Conservation (phyloP, 352 stramenopile species). For the Phytophthora hybrid region DNA sequence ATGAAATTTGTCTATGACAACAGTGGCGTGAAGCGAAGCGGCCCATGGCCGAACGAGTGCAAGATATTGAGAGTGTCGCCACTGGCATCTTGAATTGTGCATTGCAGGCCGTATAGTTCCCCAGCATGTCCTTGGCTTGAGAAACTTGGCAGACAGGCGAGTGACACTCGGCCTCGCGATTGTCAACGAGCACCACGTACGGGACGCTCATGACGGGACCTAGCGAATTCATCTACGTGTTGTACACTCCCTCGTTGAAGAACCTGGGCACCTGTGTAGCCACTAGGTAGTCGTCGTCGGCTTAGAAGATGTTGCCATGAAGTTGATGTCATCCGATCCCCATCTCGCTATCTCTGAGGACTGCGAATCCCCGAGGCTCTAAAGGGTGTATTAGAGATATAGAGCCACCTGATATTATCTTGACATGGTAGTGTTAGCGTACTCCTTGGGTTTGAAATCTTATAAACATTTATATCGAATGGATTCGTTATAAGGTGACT, state of each 20-base stretch:
- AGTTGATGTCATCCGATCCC: conserved; percentile 46
- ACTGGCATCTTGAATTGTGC: conserved; percentile 87
- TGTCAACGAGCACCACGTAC: conserved; percentile 89
- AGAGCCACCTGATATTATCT: no score
- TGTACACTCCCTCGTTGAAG: conserved; percentile 41
- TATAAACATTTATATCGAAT: no score
- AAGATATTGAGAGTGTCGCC: conserved; percentile 81
- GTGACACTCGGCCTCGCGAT: conserved; percentile 92
- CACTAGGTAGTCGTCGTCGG: conserved; percentile 40
- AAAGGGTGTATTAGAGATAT: no score
- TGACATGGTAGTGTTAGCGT: no score
- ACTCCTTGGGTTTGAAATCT: no score
- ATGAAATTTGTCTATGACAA: conserved; percentile 81
- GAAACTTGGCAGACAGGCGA: conserved; percentile 68
- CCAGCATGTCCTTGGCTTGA: conserved; percentile 59
- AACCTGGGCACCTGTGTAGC: conserved; percentile 54
- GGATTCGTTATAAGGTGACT: no score
- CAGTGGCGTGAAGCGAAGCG: conserved; percentile 87
- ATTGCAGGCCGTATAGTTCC: conserved; percentile 90
- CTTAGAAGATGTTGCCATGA: conserved; percentile 76
- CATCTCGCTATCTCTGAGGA: no score
- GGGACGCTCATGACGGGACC: conserved; percentile 65
- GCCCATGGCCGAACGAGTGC: conserved; percentile 89
- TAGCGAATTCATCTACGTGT: conserved; percentile 85
- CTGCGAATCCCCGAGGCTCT: no score